Evolutionary conservation across 805 yeast species (phyloP), one percentile per base, ranked within the genome.

Genomic region (Soucietia sequanensis): DNA sequence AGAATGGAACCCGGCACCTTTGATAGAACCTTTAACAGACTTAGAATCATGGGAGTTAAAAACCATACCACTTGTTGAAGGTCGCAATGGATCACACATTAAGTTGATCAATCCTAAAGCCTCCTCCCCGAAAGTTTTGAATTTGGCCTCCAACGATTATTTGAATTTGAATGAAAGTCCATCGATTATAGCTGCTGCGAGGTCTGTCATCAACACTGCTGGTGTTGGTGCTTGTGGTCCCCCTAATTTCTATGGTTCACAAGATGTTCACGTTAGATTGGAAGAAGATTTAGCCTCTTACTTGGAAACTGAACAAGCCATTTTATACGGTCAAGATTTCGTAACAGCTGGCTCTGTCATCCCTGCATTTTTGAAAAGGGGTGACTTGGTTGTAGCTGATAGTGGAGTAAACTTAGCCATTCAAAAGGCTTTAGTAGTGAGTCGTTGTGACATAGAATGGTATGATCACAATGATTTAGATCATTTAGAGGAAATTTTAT

Each of bases 211-310:
- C 41, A 68, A 69, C 30, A 69, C 70, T 38, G 79, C 84, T 39
- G 99, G 99, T 56, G 97, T 93, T 33, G 99, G 99, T 44, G 91
- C 97, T 1, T 93, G 99, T 69, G 96, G 98, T 26, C 98, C 99
- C 4, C 95, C 97, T 27, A 95, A 95, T 37, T 93, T 93, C 52
- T 93, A 90, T 59, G 99, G 99, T 42, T 84, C 89, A 41, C 96
- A 89, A 61, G 96, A 89, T 55, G 88, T 81, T 28, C 99, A 93
- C 55, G 81, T 80, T 36, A 73, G 82, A 48, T 70, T 86, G 37
- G 95, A 89, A 57, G 79, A 78, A 48, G 84, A 80, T 42, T 62
- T 93, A 40, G 80, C 96, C 9, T 57, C 68, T 21, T 91, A 80
- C 53, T 77, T 91, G 45, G 88, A 84, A 17, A 75, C 87, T 3